phyloP scores from a whole-genome alignment of 2,329 filamentous ascomycete species.

The Taxawa tesnikishii region DNA sequence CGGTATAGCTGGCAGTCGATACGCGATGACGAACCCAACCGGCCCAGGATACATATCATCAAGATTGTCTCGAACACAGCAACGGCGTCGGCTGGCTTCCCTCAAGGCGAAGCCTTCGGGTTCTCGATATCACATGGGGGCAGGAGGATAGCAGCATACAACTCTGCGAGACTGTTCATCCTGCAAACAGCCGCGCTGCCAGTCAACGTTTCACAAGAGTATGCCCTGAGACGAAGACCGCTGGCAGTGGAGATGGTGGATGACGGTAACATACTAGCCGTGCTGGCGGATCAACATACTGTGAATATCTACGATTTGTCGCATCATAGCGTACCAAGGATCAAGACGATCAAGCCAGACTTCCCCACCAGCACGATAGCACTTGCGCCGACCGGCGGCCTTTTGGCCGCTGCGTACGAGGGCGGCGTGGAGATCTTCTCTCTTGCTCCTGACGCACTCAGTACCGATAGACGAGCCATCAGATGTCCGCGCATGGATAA shows the following conservation, averaged over 20 bases:
- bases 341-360: slow-evolving; percentile 59
- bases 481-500: slow-evolving; percentile 21
- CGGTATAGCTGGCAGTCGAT: slow-evolving; percentile 25
- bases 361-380: slow-evolving; percentile 68
- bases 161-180: slow-evolving; percentile 73
- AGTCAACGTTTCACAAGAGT: slow-evolving; percentile 53
- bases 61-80: slow-evolving; percentile 75
- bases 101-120: slow-evolving; percentile 61
- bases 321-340: slow-evolving; percentile 51
- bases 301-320: slow-evolving; percentile 69
- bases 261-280: slow-evolving; percentile 60
- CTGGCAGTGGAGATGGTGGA: slow-evolving; percentile 67
- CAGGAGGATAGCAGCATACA: slow-evolving; percentile 65
- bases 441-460: slow-evolving; percentile 45
- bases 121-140: slow-evolving; percentile 70
- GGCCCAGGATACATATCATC: slow-evolving; percentile 39
- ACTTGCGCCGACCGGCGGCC: slow-evolving; percentile 65
- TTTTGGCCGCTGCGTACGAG: slow-evolving; percentile 77
- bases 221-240: slow-evolving; percentile 67
- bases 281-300: slow-evolving; percentile 70
- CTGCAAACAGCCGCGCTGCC: slow-evolving; percentile 52
- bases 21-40: slow-evolving; percentile 22
- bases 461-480: slow-evolving; percentile 22
- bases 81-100: slow-evolving; percentile 61
- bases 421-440: slow-evolving; percentile 78